These are phyloP conservation scores for Wickerhamomyces tratensis DNA, from an alignment of 805 yeast species.

Conservation along the genomic window DNA sequence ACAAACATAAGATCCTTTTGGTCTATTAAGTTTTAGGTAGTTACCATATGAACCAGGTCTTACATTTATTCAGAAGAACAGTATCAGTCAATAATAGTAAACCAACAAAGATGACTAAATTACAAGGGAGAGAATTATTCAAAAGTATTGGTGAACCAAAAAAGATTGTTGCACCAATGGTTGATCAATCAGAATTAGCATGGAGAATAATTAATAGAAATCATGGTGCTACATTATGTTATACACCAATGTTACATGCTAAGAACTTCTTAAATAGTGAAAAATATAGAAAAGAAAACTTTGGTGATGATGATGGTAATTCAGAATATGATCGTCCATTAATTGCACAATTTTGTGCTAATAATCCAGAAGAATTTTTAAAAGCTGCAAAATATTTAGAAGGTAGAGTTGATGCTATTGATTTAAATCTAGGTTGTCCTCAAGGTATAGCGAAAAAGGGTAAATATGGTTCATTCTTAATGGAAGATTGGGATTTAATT, in stretches of 20 bases:
- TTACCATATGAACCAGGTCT: too few species aligned
- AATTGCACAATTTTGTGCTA: slow-evolving; percentile 93
- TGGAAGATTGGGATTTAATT: slow-evolving; percentile 94
- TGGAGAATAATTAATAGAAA: slow-evolving; percentile 84
- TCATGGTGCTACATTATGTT: slow-evolving; percentile 90
- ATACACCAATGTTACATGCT: slow-evolving; percentile 97
- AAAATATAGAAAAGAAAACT: slow-evolving; percentile 70
- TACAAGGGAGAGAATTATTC: slow-evolving; percentile 59
- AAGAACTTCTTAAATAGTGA: slow-evolving; percentile 76
- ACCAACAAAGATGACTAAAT: slow-evolving; percentile 10
- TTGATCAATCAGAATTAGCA: slow-evolving; percentile 91
- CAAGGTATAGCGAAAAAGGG: slow-evolving; percentile 97
- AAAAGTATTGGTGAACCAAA: slow-evolving; percentile 64
- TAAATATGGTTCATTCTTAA: slow-evolving; percentile 86
- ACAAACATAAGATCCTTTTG: too few species aligned
- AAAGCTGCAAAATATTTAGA: slow-evolving; percentile 76
- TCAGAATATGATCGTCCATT: slow-evolving; percentile 66
- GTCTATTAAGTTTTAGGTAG: too few species aligned
- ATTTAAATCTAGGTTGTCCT: slow-evolving; percentile 93
- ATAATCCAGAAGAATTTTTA: slow-evolving; percentile 78
- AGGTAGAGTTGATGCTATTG: slow-evolving; percentile 89
- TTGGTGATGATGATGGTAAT: slow-evolving; percentile 69
- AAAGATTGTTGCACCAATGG: slow-evolving; percentile 96
- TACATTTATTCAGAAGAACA: too few species aligned
- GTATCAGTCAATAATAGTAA: too few species aligned